phyloP scores from a whole-genome alignment of 2,329 filamentous ascomycete genomes.

The Rhinocladiella mackenziei region DNA sequence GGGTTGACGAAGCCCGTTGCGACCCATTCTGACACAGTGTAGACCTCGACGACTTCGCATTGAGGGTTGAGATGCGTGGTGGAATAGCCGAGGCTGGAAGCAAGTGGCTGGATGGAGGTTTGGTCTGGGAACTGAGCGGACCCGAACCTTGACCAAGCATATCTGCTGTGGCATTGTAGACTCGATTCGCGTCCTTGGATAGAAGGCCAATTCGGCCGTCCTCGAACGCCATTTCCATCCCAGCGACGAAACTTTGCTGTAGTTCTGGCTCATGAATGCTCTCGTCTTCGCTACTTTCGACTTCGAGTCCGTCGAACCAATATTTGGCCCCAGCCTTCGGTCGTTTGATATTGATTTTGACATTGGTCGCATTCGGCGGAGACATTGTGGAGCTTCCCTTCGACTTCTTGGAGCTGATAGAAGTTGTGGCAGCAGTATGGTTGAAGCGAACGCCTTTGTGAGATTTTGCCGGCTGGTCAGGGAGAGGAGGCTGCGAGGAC shows the following conservation, averaged over 20 bases:
- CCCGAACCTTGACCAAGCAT: constrained; percentile 1
- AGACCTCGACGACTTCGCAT: constrained; percentile 24
- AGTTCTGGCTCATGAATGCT: constrained; percentile 27
- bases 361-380: constrained; percentile 11
- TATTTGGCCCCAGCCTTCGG: constrained; percentile 30
- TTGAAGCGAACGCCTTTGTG: constrained; percentile 15
- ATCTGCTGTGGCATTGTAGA: constrained; percentile 1
- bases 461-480: background rate
- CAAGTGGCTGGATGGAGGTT: constrained; percentile 5
- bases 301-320: constrained; percentile 37
- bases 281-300: constrained; percentile 34
- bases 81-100: constrained; percentile 14
- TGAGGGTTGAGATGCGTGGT: constrained; percentile 21
- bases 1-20: constrained; percentile 4
- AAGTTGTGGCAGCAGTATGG: background rate
- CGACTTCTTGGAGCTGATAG: constrained; percentile 8
- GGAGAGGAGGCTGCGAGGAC: background rate
- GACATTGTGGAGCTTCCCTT: constrained; percentile 1
- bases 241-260: constrained; percentile 23
- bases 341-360: constrained; percentile 27
- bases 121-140: background rate
- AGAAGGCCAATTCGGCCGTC: constrained; percentile 19
- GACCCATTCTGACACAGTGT: constrained; percentile 12
- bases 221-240: constrained; percentile 27
- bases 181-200: background rate